A percentile compares a stretch with the other conserved stretches of the same genome.
Conservation (phyloP, 345 rosid genomes). For the Lumnitzera littorea region DNA sequence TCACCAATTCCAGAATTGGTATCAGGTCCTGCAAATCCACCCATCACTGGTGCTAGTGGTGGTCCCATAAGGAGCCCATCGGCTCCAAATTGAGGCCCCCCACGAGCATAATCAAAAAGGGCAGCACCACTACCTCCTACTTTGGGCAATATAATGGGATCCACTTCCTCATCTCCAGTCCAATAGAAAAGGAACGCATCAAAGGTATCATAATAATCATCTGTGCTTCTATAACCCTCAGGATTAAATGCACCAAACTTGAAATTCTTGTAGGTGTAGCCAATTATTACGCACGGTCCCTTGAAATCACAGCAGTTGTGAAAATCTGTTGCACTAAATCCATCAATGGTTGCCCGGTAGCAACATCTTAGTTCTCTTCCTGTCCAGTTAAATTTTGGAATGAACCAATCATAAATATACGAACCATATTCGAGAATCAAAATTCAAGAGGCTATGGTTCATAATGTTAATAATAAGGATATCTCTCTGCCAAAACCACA, state of each 20-base stretch:
- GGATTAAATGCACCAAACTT: slow-evolving; percentile 81
- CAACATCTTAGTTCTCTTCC: slow-evolving; percentile 76
- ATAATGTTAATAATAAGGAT: neutral
- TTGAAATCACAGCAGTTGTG: slow-evolving; percentile 75
- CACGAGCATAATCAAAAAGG: slow-evolving; percentile 68
- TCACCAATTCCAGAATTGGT: slow-evolving; percentile 74
- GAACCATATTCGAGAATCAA: neutral
- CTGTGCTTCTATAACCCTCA: slow-evolving; percentile 87
- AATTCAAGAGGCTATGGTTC: neutral
- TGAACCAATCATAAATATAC: neutral
- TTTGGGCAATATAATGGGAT: slow-evolving; percentile 46
- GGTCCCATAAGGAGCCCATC: slow-evolving; percentile 79
- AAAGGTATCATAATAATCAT: slow-evolving; percentile 76
- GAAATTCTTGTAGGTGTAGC: slow-evolving; percentile 55
- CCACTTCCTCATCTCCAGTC: slow-evolving; percentile 24
- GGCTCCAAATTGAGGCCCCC: slow-evolving; percentile 70
- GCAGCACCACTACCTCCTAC: slow-evolving; percentile 91
- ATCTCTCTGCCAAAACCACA: no score
- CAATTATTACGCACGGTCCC: slow-evolving; percentile 88
- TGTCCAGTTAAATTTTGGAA: slow-evolving; percentile 11
- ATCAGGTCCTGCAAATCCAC: slow-evolving; percentile 75
- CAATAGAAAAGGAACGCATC: slow-evolving; percentile 83
- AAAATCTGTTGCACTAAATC: slow-evolving; percentile 73
- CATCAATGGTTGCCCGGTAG: slow-evolving; percentile 64
- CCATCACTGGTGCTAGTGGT: slow-evolving; percentile 74